A percentile compares a stretch with the other conserved stretches of the same genome.
Conservation (phyloP, 495 filamentous ascomycete species). For the Neurospora africana region DNA sequence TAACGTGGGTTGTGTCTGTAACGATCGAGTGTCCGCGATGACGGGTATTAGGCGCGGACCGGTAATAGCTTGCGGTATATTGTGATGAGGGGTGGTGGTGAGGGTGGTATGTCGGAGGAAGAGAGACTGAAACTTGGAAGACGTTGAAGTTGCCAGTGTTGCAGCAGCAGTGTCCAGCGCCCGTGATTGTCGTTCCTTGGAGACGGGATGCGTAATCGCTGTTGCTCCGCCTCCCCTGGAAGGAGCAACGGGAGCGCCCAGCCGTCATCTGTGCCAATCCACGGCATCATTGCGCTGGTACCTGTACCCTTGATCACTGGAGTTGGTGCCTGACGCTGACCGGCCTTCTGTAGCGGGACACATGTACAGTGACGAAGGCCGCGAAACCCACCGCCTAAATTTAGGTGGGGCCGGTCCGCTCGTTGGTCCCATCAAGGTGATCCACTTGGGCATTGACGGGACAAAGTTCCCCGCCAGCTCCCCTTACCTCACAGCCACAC, state of each 20-base stretch:
- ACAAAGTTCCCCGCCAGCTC: neutral
- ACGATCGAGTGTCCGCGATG: neutral
- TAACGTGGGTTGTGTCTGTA: neutral
- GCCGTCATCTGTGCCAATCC: neutral
- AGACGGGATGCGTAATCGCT: neutral
- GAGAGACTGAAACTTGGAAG: neutral
- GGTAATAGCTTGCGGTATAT: neutral
- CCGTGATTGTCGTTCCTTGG: neutral
- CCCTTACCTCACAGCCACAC: neutral
- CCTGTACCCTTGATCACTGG: neutral
- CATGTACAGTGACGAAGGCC: neutral
- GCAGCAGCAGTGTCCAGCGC: neutral
- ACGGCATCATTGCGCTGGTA: neutral
- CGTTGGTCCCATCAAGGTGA: neutral
- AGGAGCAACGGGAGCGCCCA: neutral
- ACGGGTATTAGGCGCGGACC: neutral
- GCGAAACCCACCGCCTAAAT: neutral
- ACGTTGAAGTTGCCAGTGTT: neutral
- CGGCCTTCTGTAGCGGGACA: neutral
- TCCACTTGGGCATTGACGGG: neutral
- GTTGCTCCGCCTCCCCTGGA: neutral
- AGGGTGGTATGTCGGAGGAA: neutral
- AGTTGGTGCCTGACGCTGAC: neutral
- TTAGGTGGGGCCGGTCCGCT: neutral
- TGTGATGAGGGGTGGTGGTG: neutral